Base-by-base conservation (phyloP, 1,139 yeast species). In the Saccharomyces hybrid region DNA sequence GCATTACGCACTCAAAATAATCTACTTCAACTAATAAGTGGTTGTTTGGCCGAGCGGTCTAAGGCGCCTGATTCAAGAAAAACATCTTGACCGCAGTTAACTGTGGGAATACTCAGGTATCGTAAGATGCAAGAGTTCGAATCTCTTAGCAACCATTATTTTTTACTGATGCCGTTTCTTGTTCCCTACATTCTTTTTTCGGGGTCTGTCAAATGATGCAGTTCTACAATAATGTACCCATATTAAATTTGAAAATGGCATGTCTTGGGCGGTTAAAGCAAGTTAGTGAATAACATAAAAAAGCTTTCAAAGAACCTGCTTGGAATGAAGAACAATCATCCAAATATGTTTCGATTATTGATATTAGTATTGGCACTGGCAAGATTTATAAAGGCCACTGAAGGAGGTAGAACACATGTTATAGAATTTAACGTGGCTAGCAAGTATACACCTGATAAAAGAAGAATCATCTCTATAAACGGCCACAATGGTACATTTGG, bases 1-100 rank as follows among this genome's bases (percentile, higher is more conserved):
- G 16, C 16, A 16, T 16, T 16, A 16, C 16, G 16, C 16, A 16
- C 16, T 16, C 16, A 16, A 16, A 16, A 16, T 16, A 16, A 16
- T 16, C 16, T 16, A 16, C 16, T 16, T 8, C 25, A 34, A 14
- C 20, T 16, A 23, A 14, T 44, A 7, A 25, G 29, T 47, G 66
- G 65, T 63, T 63, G 66, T 63, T 62, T 63, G 66, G 66, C 65
- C 65, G 66, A 63, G 65, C 65, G 65, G 66, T 62, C 64, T 63
- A 63, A 63, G 66, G 64, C 64, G 65, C 64, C 66, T 61, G 65
- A 62, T 62, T 61, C 65, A 62, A 61, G 65, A 58, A 54, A 20
- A 42, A 11, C 23, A n/a, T 53, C 59, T 57, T 60, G 54, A 52
- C 60, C 50, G 49, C 49, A 46, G 50, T 53, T 31, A 47, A 55